Evolutionary conservation across 2,329 filamentous ascomycete species (phyloP).

Genomic region (Chaetothyriales sp.): DNA sequence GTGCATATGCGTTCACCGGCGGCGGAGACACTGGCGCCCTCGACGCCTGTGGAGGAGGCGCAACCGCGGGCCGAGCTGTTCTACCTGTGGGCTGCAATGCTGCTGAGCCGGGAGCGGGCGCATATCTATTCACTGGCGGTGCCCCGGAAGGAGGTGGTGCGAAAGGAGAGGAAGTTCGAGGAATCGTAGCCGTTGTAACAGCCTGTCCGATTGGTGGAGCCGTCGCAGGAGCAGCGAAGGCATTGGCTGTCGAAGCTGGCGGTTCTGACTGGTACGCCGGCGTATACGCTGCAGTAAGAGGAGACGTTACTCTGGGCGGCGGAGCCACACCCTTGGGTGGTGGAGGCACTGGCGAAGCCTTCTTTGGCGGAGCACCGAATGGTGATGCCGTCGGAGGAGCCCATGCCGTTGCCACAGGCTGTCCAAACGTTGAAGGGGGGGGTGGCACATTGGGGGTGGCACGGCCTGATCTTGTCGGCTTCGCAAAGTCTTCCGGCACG

Average conservation of each 20-base stretch:
- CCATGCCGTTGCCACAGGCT: not conserved
- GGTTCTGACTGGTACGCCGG: slow-evolving; percentile 36
- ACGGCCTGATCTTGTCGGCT: slow-evolving; percentile 55
- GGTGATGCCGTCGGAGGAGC: slow-evolving; percentile 41
- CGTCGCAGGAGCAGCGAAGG: slow-evolving; percentile 42
- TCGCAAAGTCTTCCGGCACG: slow-evolving; percentile 65
- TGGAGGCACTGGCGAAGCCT: slow-evolving; percentile 53
- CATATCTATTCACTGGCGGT: slow-evolving; percentile 59
- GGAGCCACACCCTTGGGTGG: slow-evolving; percentile 66
- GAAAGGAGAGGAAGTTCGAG: slow-evolving; percentile 71
- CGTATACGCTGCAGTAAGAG: slow-evolving; percentile 42
- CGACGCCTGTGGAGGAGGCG: slow-evolving; percentile 30
- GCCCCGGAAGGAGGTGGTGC: slow-evolving; percentile 58
- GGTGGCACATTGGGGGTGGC: slow-evolving; percentile 50
- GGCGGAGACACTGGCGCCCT: slow-evolving; percentile 23
- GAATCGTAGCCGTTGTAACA: slow-evolving; percentile 43
- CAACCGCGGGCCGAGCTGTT: slow-evolving; percentile 33
- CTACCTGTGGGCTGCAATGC: slow-evolving; percentile 22
- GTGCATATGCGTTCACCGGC: slow-evolving; percentile 45
- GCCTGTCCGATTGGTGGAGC: slow-evolving; percentile 27
- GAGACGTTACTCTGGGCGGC: slow-evolving; percentile 55
- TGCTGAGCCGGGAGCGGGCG: slow-evolving; percentile 46
- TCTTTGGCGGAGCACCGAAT: slow-evolving; percentile 43
- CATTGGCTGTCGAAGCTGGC: slow-evolving; percentile 42
- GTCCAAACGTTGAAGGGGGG: slow-evolving; percentile 18